Evolutionary conservation across 202 grass and related monocot species (phyloP).

Genomic region (Dendrocalamus latiflorus): DNA sequence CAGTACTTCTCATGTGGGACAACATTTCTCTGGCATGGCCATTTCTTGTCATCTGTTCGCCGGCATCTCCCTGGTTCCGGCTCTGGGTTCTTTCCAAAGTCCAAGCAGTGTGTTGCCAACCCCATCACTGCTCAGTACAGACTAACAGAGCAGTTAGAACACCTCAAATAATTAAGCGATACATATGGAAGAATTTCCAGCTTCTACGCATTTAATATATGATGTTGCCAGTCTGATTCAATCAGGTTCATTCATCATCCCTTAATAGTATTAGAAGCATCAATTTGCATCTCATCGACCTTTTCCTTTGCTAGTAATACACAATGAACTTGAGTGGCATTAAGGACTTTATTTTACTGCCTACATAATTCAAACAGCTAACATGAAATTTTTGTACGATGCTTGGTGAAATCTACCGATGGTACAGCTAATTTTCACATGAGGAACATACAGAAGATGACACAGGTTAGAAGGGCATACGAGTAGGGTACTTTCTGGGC

Average conservation of each 20-base stretch:
- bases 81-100: constrained; percentile 71
- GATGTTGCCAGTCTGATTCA: neutral
- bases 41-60: constrained; percentile 83
- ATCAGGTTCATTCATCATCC: neutral
- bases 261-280: neutral
- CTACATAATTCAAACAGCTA: constrained; percentile 2
- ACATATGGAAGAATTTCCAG: neutral
- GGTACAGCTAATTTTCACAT: neutral
- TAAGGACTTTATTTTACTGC: neutral
- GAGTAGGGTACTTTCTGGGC: constrained; percentile 73
- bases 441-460: neutral
- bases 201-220: neutral
- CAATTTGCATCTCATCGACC: neutral
- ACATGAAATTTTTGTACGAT: neutral
- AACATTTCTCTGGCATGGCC: constrained; percentile 71
- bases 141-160: constrained; percentile 3
- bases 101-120: constrained; percentile 70
- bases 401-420: neutral
- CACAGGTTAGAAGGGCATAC: constrained; percentile 37
- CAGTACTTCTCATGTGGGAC: constrained; percentile 80
- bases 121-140: constrained; percentile 59
- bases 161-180: neutral
- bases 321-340: neutral
- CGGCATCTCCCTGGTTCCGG: constrained; percentile 78
- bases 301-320: neutral